Percentiles rank a stretch among this genome's conserved stretches.
These are phyloP conservation scores for Physcomitrium patens DNA, from an alignment of 225 moss, liverwort and hornwort species.

Conservation along the genomic window DNA sequence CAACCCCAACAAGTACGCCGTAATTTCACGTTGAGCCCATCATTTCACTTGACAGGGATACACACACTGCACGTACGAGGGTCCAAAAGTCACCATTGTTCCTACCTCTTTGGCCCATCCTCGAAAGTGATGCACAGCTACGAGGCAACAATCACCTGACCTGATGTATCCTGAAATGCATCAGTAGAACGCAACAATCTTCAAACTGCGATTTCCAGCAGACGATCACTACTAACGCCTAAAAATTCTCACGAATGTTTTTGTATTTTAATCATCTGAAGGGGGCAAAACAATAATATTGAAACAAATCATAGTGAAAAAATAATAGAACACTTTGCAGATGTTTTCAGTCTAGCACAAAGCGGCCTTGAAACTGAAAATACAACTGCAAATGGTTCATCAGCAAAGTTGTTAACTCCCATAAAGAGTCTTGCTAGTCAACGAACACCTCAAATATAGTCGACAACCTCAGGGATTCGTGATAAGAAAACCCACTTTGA, in stretches of 20 bases:
- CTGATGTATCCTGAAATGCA: conserved; percentile 43
- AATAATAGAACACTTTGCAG: conserved; percentile 28
- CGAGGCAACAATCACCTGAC: conserved; percentile 54
- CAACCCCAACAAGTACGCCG: conserved; percentile 63
- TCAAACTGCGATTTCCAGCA: too few species aligned
- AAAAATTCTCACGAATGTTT: too few species aligned
- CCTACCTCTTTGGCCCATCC: conserved; percentile 48
- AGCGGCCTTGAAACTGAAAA: conserved; percentile 32
- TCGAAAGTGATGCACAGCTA: conserved; percentile 61
- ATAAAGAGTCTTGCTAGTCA: conserved; percentile 37
- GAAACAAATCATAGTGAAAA: too few species aligned
- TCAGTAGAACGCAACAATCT: conserved; percentile 32
- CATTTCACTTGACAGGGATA: conserved; percentile 61
- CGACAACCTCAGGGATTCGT: conserved; percentile 33
- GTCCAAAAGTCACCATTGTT: conserved; percentile 73
- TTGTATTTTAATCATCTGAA: conserved; percentile 19
- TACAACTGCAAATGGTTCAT: conserved; percentile 40
- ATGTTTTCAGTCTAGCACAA: not conserved
- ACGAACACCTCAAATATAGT: conserved; percentile 34
- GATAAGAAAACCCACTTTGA: not conserved
- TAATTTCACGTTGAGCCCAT: conserved; percentile 54
- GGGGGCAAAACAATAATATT: not conserved
- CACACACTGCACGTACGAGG: conserved; percentile 77
- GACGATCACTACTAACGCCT: too few species aligned
- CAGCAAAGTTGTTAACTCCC: conserved; percentile 38